A percentile compares a stretch with the other conserved stretches of the same genome.
phyloP scores from a whole-genome alignment of 805 yeast genomes.

The Suhomyces faveliae region DNA sequence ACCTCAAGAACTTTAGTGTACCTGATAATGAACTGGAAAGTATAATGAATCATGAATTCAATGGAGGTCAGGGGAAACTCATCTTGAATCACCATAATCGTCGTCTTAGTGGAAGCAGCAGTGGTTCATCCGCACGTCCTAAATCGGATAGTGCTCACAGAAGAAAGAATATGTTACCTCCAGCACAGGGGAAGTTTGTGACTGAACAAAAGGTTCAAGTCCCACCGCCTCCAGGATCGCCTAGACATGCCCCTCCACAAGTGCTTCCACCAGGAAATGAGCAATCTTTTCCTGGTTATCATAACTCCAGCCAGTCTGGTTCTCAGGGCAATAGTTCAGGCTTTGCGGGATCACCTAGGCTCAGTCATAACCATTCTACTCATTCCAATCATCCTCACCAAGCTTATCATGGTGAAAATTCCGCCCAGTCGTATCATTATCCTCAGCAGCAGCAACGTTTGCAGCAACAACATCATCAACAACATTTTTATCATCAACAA shows the following conservation, averaged over 20 bases:
- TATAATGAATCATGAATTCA: background rate
- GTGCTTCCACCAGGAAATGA: background rate
- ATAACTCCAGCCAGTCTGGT: background rate
- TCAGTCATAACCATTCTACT: too few species aligned
- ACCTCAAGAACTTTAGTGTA: background rate
- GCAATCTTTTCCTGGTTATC: background rate
- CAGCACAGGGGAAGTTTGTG: background rate
- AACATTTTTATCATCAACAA: background rate
- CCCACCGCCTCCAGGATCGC: constrained; percentile 5
- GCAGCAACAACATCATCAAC: too few species aligned
- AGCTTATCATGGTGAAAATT: too few species aligned
- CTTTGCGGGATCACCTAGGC: too few species aligned
- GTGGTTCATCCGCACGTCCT: background rate
- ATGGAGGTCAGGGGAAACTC: background rate
- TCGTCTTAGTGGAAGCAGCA: background rate
- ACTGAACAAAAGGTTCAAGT: background rate
- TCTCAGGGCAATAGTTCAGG: background rate
- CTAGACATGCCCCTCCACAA: background rate
- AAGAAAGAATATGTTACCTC: background rate
- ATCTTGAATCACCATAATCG: background rate
- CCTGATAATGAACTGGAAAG: background rate
- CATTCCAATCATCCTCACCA: too few species aligned
- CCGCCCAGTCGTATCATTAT: too few species aligned
- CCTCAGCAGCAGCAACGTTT: background rate
- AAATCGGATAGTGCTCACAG: background rate